Evolutionary conservation across 805 yeast genomes (phyloP), one percentile per base, ranked within the genome.

Genomic region (Kodamaea leandrae): DNA sequence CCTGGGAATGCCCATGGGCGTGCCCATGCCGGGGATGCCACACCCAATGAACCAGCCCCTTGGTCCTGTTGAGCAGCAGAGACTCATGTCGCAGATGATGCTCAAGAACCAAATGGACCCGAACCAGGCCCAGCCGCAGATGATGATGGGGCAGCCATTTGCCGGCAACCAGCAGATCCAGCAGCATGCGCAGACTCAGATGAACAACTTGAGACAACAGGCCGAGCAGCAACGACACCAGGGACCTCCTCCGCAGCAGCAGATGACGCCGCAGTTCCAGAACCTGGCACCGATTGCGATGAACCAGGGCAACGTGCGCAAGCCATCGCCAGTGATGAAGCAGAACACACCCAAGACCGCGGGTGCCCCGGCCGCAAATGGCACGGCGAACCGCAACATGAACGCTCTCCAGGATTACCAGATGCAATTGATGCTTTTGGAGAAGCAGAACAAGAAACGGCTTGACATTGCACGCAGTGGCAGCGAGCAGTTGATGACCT

Each of bases 381-480:
- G 47, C 14, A 30, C 32, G 3, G 43, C 39, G 2, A 54, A 48
- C 32, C 54, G 66, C 33, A 67, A 67, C 50, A 68, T 64, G 43
- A 74, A 72, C 52, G 90, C 91, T 1, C 64, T 86, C 28, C 86
- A 83, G 52, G 95, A 86, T 55, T 86, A 87, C 59, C 95, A 86
- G 58, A 80, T 78, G 70, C 91, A 86, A 60, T 65, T 86, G 49
- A 76, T 84, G 75, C 57, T 83, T 40, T 64, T 87, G 54, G 95
- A 86, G 53, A 77, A 77, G 48, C 90, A 85, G 57, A 86, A 84
- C 60, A 82, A 83, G 56, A 79, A 78, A 57, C 72, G 86, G 41
- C 64, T 84, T 37, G 81, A 76, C 50, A 74, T 71, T 39, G 78
- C 75, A 4, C 59, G 79, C 27, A 53, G 51, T 4, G 64, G 63